These are phyloP conservation scores for Diaporthe helianthi DNA, from an alignment of 2,329 filamentous ascomycete species.

Conservation along the genomic window DNA sequence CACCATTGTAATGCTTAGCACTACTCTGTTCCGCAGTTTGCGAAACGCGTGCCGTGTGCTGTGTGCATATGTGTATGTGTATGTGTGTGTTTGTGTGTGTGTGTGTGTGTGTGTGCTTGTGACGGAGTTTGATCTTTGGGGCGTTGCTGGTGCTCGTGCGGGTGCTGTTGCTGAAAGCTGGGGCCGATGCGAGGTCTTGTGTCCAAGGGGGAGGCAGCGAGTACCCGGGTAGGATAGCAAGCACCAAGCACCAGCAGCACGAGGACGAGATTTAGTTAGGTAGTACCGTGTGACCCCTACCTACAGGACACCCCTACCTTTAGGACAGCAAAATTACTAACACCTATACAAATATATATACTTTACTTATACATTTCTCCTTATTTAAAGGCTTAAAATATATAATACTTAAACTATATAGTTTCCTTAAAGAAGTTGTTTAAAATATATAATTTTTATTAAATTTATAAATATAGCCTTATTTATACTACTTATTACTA, in stretches of 20 bases:
- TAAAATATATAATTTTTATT: too few relatives aligned
- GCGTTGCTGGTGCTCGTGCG: background rate
- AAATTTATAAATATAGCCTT: too few relatives aligned
- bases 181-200: constrained; percentile 1
- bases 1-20: constrained; percentile 14
- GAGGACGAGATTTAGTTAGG: background rate
- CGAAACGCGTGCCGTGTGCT: background rate
- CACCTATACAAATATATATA: too few relatives aligned
- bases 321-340: too few relatives aligned
- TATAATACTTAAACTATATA: too few relatives aligned
- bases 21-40: background rate
- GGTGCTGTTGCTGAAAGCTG: background rate
- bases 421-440: too few relatives aligned
- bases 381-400: too few relatives aligned
- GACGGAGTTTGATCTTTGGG: background rate
- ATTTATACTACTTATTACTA: too few relatives aligned
- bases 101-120: background rate
- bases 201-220: background rate
- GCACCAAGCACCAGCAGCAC: background rate
- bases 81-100: background rate
- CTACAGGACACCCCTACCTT: too few relatives aligned
- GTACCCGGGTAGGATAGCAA: too few relatives aligned
- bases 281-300: too few relatives aligned
- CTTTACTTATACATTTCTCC: too few relatives aligned
- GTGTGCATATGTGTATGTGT: background rate